Base-by-base conservation (phyloP, 2,329 filamentous ascomycete genomes). In the Aspergillus proliferans region DNA sequence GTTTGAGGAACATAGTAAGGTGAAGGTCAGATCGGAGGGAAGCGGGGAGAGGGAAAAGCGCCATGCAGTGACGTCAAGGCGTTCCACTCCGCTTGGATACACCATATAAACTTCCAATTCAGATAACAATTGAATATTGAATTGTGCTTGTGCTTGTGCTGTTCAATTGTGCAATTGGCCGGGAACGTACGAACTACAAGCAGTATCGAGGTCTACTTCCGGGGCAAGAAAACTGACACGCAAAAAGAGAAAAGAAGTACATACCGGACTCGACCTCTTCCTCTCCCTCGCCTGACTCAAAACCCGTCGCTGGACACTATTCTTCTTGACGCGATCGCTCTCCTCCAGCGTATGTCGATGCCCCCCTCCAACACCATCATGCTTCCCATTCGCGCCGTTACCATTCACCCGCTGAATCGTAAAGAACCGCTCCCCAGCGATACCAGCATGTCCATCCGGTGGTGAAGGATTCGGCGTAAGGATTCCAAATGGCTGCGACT, bases 291-390 rank as follows among this genome's bases (percentile, higher is more conserved):
- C 81, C 57, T 79, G 77, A 63, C 83, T 83, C 43, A 84, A 70
- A 47, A 86, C 60, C 66, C 77, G 80, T 56, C 87, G 75, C 63
- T 86, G 77, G 5, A 90, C 84, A 54, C 83, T 89, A 54, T 87
- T 90, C 73, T 88, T 90, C 72, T 91, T 91, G 33, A 91, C 85
- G 52, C 83, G 80, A 62, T 91, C 87, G 59, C 86, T 90, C 58
- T 85, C 85, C 47, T 81, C 81, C 6, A 92, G 68, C 0, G 79
- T 79, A 66, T 91, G 87, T 58, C 85, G 85, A 64, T 92, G 87
- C n/a, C 83, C 82, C 7, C 85, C 85, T 18, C 81, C 77, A 41
- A 85, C 77, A 6, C 83, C 84, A 56, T 87, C 85, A 19, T 80
- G 79, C 64, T 86, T 86, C 2, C 84, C 85, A 61, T 87, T 88